phyloP scores from a whole-genome alignment of 805 yeast genomes.

The Starmerella apis region DNA sequence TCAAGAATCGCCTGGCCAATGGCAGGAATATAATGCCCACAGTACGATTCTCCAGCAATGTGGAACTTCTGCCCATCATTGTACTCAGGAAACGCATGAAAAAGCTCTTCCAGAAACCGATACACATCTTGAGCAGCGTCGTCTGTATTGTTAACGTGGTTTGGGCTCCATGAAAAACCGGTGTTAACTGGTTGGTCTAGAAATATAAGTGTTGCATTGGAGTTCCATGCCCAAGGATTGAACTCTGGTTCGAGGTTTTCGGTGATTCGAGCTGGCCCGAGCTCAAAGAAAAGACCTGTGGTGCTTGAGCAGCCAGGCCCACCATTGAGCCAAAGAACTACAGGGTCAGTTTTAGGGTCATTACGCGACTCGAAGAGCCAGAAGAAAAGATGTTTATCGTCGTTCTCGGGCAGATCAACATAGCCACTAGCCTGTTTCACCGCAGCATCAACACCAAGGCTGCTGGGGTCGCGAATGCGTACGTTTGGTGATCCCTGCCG shows the following conservation, averaged over 20 bases:
- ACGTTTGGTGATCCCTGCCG: neutral
- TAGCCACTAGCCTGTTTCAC: conserved; percentile 67
- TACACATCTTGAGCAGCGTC: conserved; percentile 86
- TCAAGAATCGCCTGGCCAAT: conserved; percentile 46
- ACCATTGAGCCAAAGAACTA: conserved; percentile 84
- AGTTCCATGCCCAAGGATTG: conserved; percentile 84
- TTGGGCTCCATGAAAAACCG: conserved; percentile 73
- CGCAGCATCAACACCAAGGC: conserved; percentile 32
- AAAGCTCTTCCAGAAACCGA: conserved; percentile 71
- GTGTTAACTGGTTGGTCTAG: conserved; percentile 90
- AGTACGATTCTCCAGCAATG: conserved; percentile 88
- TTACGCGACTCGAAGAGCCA: conserved; percentile 89
- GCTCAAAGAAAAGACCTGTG: conserved; percentile 80
- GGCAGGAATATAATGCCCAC: conserved; percentile 86
- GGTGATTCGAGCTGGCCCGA: conserved; percentile 75
- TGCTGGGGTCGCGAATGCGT: conserved; percentile 9
- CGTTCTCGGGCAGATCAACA: conserved; percentile 49
- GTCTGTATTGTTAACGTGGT: conserved; percentile 45
- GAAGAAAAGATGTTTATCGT: conserved; percentile 78
- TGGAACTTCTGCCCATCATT: conserved; percentile 47
- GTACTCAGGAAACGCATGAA: conserved; percentile 71
- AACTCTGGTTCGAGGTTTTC: conserved; percentile 36
- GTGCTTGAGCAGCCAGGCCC: conserved; percentile 91
- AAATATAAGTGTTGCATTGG: conserved; percentile 79
- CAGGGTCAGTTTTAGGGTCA: conserved; percentile 77